Evolutionary conservation across 2,329 filamentous ascomycete genomes (phyloP).

Genomic region (Colletotrichum siamense): DNA sequence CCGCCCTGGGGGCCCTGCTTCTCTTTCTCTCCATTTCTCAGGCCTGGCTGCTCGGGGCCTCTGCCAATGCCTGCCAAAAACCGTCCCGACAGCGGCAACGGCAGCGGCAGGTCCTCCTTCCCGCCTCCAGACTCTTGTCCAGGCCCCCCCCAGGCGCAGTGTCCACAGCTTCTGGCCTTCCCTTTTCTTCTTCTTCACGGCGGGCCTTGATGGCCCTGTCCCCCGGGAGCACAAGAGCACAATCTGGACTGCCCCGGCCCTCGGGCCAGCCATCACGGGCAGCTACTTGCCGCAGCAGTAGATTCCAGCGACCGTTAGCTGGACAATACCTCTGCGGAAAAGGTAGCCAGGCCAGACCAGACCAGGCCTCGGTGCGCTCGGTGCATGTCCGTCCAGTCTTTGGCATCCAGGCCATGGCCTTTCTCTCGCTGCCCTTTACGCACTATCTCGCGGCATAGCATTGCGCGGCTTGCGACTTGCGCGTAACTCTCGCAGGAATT

Average conservation of each 20-base stretch:
- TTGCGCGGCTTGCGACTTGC: background rate
- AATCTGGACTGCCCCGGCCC: constrained; percentile 27
- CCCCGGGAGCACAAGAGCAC: constrained; percentile 38
- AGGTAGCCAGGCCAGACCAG: background rate
- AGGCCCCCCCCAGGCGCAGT: background rate
- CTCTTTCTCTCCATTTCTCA: too few relatives aligned
- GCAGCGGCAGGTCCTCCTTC: background rate
- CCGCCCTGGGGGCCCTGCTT: background rate
- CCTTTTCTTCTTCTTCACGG: background rate
- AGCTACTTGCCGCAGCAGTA: background rate
- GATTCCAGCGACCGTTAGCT: background rate
- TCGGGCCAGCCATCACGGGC: background rate
- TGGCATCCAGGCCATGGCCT: background rate
- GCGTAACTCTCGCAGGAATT: background rate
- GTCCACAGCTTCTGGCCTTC: background rate
- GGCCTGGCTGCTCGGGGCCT: background rate
- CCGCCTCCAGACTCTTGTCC: background rate
- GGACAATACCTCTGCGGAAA: background rate
- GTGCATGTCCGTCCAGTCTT: constrained; percentile 11
- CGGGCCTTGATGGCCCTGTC: constrained; percentile 5
- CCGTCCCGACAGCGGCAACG: background rate
- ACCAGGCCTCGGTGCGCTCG: constrained; percentile 3
- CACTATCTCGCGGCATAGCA: background rate
- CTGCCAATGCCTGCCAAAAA: background rate
- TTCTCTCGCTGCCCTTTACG: background rate